Conservation (phyloP, 371 early-diverging fungal species). For the Spraguea lophii region DNA sequence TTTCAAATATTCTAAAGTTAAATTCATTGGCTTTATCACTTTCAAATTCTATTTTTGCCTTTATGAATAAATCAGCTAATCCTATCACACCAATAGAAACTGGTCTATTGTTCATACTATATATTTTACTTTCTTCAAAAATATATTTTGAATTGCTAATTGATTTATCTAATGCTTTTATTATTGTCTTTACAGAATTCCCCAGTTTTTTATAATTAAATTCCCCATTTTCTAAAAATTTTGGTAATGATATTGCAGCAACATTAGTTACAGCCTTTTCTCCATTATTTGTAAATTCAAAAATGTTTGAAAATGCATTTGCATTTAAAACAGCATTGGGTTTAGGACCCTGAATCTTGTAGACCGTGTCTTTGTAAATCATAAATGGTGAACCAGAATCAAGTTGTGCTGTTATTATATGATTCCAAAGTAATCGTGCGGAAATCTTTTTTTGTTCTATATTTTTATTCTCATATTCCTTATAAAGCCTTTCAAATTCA, state of each 20-base stretch:
- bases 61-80: too few species aligned
- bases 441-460: too few species aligned
- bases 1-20: constrained; percentile 44
- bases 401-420: constrained; percentile 41
- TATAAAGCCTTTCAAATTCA: constrained; percentile 37
- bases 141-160: too few species aligned
- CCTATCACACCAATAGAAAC: too few species aligned
- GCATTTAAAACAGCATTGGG: constrained; percentile 42
- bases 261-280: constrained; percentile 44
- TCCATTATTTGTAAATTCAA: constrained; percentile 34
- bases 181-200: too few species aligned
- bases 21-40: too few species aligned
- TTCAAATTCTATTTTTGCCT: too few species aligned
- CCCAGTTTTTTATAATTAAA: constrained; percentile 29
- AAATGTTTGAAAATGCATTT: constrained; percentile 45
- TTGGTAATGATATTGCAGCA: constrained; percentile 41
- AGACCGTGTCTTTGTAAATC: constrained; percentile 43
- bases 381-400: constrained; percentile 46
- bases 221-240: constrained; percentile 17
- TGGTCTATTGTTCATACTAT: too few species aligned
- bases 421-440: constrained; percentile 43
- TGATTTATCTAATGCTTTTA: too few species aligned
- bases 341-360: too few species aligned
- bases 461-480: constrained; percentile 34
- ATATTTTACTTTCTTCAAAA: too few species aligned